Evolutionary conservation across 352 stramenopile genomes (phyloP).

Genomic region (Pythium periplocum): DNA sequence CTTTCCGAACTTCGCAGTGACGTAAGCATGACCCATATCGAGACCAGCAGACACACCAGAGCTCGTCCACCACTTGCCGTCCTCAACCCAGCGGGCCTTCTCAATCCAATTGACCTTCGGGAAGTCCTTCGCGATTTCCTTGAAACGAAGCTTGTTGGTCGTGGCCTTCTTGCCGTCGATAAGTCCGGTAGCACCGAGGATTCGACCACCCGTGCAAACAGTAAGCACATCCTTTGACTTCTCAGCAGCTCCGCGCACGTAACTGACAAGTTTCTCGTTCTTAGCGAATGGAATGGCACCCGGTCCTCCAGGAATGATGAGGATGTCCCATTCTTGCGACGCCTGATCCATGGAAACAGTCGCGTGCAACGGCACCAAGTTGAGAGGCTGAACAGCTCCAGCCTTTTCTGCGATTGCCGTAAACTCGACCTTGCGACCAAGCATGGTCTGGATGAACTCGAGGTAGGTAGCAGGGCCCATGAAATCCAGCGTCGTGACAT

Average conservation of each 20-base stretch:
- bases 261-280: conserved; percentile 32
- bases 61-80: conserved; percentile 53
- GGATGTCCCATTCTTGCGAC: conserved; percentile 28
- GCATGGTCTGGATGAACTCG: conserved; percentile 40
- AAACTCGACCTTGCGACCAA: conserved; percentile 37
- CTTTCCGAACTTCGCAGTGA: conserved; percentile 24
- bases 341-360: conserved; percentile 24
- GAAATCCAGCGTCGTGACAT: conserved; percentile 57
- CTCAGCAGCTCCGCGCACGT: conserved; percentile 25
- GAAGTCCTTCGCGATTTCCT: conserved; percentile 22
- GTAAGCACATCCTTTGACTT: conserved; percentile 33
- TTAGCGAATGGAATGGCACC: conserved; percentile 16
- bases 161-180: conserved; percentile 40
- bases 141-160: conserved; percentile 61
- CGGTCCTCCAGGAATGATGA: conserved; percentile 35
- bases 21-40: conserved; percentile 55
- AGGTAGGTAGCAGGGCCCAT: conserved; percentile 56
- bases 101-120: conserved; percentile 41
- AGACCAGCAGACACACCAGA: conserved; percentile 58
- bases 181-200: conserved; percentile 37
- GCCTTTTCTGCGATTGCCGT: conserved; percentile 40
- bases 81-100: conserved; percentile 54
- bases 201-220: conserved; percentile 46
- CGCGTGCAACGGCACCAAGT: conserved; percentile 34
- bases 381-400: conserved; percentile 23